These are phyloP conservation scores for Lithohypha guttulata DNA, from an alignment of 2,329 filamentous ascomycete genomes.

Conservation along the genomic window DNA sequence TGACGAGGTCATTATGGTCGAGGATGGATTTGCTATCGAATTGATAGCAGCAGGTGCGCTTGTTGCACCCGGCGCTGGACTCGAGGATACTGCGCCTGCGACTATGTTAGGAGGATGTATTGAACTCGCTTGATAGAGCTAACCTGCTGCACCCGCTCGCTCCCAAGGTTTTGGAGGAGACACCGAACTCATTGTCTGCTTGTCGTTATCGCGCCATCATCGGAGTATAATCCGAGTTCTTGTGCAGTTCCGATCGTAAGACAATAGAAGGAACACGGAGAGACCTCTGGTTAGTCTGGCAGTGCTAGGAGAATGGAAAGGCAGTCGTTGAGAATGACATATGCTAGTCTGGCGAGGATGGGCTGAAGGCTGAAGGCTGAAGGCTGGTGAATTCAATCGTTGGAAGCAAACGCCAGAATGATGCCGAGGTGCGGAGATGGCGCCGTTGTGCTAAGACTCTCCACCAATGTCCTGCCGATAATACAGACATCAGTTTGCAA, in stretches of 20 bases:
- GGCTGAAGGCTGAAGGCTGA: too few relatives aligned
- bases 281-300: too few relatives aligned
- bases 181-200: slow-evolving; percentile 43
- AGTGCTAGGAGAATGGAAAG: neutral
- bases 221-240: neutral
- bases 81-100: slow-evolving; percentile 14
- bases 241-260: too few relatives aligned
- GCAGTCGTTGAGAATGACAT: slow-evolving; percentile 1
- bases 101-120: slow-evolving; percentile 11
- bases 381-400: too few relatives aligned
- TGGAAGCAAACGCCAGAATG: too few relatives aligned
- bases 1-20: slow-evolving; percentile 29
- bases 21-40: slow-evolving; percentile 32
- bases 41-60: slow-evolving; percentile 32
- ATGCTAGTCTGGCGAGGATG: neutral
- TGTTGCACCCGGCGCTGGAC: slow-evolving; percentile 26
- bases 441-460: neutral
- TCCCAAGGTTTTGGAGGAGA: slow-evolving; percentile 99
- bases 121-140: too few relatives aligned
- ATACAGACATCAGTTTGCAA: too few relatives aligned
- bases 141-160: slow-evolving; percentile 54
- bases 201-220: slow-evolving; percentile 7
- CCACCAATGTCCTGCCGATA: too few relatives aligned
- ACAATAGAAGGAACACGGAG: too few relatives aligned
- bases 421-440: slow-evolving; percentile 5